These are phyloP conservation scores for Sarcodon sp. DNA, from an alignment of 768 basidiomycete species.

Conservation along the genomic window DNA sequence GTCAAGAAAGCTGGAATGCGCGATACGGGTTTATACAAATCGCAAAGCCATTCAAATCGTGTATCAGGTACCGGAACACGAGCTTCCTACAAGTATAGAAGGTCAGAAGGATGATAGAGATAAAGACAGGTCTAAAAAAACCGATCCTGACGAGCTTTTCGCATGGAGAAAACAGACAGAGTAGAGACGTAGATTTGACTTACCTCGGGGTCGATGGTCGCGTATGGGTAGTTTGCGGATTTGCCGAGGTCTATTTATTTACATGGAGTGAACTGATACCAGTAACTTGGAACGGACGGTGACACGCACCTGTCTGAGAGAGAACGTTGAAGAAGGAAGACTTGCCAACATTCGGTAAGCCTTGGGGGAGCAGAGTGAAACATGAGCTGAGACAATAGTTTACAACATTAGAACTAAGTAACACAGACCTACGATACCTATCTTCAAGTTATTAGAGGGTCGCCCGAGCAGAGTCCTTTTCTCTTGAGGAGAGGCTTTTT, in stretches of 20 bases:
- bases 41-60: conserved; percentile 91
- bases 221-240: conserved; percentile 96
- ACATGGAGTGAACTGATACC: not conserved
- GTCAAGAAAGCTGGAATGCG: conserved; percentile 91
- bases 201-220: conserved; percentile 80
- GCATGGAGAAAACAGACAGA: not conserved
- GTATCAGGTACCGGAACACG: conserved; percentile 91
- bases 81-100: conserved; percentile 40
- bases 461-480: conserved; percentile 84
- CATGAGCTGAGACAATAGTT: not conserved
- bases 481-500: conserved; percentile 64
- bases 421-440: conserved; percentile 92
- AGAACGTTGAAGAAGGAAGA: conserved; percentile 98
- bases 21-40: conserved; percentile 79
- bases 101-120: not conserved
- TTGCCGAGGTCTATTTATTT: conserved; percentile 62
- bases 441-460: conserved; percentile 94
- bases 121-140: not conserved
- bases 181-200: not conserved
- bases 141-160: not conserved
- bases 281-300: conserved; percentile 1
- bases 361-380: conserved; percentile 23
- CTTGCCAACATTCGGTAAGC: conserved; percentile 95
- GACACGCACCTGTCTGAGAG: conserved; percentile 67
- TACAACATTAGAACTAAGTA: not conserved